Evolutionary conservation across 1,284 basidiomycete genomes (phyloP).

Genomic region (Fomes fomentarius): DNA sequence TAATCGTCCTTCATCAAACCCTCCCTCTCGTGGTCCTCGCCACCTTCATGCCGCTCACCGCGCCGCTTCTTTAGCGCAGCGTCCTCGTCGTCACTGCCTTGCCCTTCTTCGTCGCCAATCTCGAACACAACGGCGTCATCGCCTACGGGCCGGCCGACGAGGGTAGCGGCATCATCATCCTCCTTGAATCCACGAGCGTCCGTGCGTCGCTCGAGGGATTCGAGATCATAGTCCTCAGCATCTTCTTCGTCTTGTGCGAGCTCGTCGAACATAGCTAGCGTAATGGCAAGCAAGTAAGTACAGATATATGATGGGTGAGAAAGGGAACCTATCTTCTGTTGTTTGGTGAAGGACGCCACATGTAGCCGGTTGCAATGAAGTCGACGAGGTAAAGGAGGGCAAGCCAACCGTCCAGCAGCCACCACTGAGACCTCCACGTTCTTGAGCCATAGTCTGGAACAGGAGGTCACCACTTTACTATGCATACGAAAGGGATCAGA

Average conservation of each 20-base stretch:
- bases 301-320: slow-evolving; percentile 26
- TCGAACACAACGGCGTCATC: slow-evolving; percentile 89
- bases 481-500: too few species aligned
- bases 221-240: slow-evolving; percentile 91
- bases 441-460: slow-evolving; percentile 90
- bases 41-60: slow-evolving; percentile 48
- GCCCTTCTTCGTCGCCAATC: slow-evolving; percentile 84
- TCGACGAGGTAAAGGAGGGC: slow-evolving; percentile 82
- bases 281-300: slow-evolving; percentile 43
- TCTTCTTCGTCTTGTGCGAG: slow-evolving; percentile 89
- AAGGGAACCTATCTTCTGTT: slow-evolving; percentile 80
- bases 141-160: slow-evolving; percentile 60
- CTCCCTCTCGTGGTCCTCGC: slow-evolving; percentile 57
- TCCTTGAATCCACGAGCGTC: slow-evolving; percentile 49
- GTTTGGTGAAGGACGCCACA: slow-evolving; percentile 93
- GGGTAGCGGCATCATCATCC: slow-evolving; percentile 68
- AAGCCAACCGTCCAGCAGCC: slow-evolving; percentile 96
- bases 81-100: slow-evolving; percentile 62
- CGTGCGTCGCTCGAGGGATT: slow-evolving; percentile 63
- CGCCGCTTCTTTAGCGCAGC: slow-evolving; percentile 51
- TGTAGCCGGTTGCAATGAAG: slow-evolving; percentile 83
- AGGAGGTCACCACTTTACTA: too few species aligned
- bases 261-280: slow-evolving; percentile 85
- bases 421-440: slow-evolving; percentile 96
- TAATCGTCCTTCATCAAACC: slow-evolving; percentile 59